Conservation (phyloP, 2,329 filamentous ascomycete genomes). For the Penicillium oxalicum region DNA sequence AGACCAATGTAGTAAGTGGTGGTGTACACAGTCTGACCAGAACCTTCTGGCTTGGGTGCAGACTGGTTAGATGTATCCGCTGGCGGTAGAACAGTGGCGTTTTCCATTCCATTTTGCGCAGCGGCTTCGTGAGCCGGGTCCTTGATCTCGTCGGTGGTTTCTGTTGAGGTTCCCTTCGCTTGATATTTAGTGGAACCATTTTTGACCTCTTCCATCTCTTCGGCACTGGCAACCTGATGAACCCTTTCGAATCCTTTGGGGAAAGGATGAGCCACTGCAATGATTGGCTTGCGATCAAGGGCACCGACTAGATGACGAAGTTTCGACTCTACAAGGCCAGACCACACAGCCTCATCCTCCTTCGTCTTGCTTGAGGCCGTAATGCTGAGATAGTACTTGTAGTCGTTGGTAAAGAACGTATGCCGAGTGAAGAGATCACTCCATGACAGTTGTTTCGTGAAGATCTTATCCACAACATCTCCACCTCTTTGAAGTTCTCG, state of each 20-base stretch:
- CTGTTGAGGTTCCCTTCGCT: conserved; percentile 47
- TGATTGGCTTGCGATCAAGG: conserved; percentile 72
- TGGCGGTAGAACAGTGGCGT: conserved; percentile 34
- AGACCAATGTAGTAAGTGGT: conserved; percentile 93
- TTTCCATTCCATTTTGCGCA: conserved; percentile 41
- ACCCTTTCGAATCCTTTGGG: conserved; percentile 85
- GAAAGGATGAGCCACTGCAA: conserved; percentile 81
- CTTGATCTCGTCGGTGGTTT: conserved; percentile 48
- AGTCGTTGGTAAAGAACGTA: conserved; percentile 85
- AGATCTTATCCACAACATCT: conserved; percentile 72
- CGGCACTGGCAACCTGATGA: conserved; percentile 61
- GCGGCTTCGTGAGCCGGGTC: conserved; percentile 47
- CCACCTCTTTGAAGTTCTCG: conserved; percentile 73
- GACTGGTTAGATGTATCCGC: background rate
- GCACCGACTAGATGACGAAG: conserved; percentile 77
- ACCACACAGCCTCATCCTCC: conserved; percentile 80
- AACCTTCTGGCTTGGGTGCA: conserved; percentile 26
- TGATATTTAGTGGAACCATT: conserved; percentile 58
- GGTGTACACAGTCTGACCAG: conserved; percentile 62
- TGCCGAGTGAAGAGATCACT: conserved; percentile 84
- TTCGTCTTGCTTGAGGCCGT: conserved; percentile 76
- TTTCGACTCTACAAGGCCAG: conserved; percentile 89
- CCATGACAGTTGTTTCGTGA: conserved; percentile 71
- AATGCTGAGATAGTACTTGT: conserved; percentile 93
- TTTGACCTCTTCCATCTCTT: conserved; percentile 57